Base-by-base conservation (phyloP, 1,139 yeast genomes). In the Yamadazyma jaroonii region DNA sequence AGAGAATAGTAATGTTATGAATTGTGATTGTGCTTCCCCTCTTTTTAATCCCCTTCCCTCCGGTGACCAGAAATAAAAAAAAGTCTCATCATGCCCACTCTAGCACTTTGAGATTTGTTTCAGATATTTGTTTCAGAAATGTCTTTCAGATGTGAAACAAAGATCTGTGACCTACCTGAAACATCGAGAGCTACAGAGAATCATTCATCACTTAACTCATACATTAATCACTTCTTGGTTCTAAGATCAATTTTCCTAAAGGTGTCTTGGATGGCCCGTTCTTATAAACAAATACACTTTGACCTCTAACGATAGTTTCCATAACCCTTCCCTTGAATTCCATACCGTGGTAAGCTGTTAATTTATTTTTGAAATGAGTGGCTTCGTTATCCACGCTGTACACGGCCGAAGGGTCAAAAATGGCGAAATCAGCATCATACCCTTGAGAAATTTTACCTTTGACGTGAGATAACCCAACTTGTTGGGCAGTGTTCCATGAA, bases 311-410 rank as follows among this genome's bases (percentile, higher is more conserved):
- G 35, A 85, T 66, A 1, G 97, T 88, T 57, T 84, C 89, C 38
- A 77, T 64, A 3, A 89, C 95, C 44, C 80, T 71, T 14, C 97
- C 97, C 35, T 61, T 64, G 39, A 89, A 70, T 38, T 67, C 59
- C 62, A 69, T 70, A 4, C 95, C 95, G 51, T 86, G 72, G 57
- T 87, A 90, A 0, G 96, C 96, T 2, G 96, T 84, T 42, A 88
- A 61, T 58, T 89, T 89, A 64, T 90, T 89, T 52, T 87, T 89
- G 69, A 86, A 90, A 49, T 61, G 77, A 24, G 87, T 74, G 38
- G 75, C 70, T 21, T 71, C 65, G 57, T 86, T 84, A 12, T 70
- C 68, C 32, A 89, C 74, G 3, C 59, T 59, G 58, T 83, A 84
- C 33, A 56, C 58, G 9, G 68, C 71, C 9, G 70, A 65, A 7